Conservation (phyloP, 495 filamentous ascomycete species). For the Daldinia caldariorum region DNA sequence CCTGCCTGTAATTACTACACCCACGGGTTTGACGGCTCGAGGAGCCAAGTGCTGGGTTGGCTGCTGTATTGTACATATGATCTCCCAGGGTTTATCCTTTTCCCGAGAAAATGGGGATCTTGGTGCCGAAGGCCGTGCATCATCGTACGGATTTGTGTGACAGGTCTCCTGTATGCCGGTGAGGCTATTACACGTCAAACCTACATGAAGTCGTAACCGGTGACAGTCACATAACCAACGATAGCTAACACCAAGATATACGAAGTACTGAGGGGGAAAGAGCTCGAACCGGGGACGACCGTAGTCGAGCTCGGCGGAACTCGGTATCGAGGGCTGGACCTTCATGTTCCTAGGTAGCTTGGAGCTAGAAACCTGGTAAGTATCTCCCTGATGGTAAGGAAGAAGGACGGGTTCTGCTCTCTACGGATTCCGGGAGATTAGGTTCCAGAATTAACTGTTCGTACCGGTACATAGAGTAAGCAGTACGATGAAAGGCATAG, state of each 20-base stretch:
- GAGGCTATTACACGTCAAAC: constrained; percentile 18
- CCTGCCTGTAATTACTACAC: constrained; percentile 38
- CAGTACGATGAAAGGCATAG: constrained; percentile 25
- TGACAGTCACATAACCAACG: constrained; percentile 30
- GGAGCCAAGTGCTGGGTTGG: constrained; percentile 20
- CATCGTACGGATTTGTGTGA: constrained; percentile 5
- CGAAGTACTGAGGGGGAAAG: constrained; percentile 9
- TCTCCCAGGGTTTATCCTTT: constrained; percentile 15
- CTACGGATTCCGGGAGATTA: constrained; percentile 43
- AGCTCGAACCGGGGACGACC: constrained; percentile 16
- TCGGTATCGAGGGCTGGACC: constrained; percentile 30
- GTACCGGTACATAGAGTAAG: constrained; percentile 43
- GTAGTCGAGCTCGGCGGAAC: constrained; percentile 16
- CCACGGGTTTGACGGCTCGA: constrained; percentile 38
- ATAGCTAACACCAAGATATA: constrained; percentile 24
- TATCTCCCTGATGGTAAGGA: constrained; percentile 23
- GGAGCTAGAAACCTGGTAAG: constrained; percentile 24
- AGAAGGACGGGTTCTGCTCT: constrained; percentile 23
- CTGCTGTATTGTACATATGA: constrained; percentile 11
- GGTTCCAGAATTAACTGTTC: constrained; percentile 30
- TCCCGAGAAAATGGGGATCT: constrained; percentile 20
- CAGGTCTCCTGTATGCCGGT: constrained; percentile 4
- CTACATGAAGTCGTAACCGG: constrained; percentile 20
- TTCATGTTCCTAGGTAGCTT: constrained; percentile 16
- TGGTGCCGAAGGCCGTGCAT: constrained; percentile 24